Conservation (phyloP, 257 asterid species). For the Ocimum tenuiflorum region DNA sequence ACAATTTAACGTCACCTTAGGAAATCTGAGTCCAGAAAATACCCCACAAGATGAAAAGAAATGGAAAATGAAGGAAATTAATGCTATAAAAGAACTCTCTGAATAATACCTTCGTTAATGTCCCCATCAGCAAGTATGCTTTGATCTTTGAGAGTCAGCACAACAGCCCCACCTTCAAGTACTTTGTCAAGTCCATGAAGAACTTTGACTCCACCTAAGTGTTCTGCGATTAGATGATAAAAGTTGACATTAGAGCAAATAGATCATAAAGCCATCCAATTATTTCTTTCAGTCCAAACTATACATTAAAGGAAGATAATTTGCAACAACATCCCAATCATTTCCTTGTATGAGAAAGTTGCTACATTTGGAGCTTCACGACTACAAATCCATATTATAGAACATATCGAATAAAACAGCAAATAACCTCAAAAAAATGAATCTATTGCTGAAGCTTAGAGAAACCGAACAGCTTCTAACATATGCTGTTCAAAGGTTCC, state of each 20-base stretch:
- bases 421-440: constrained; percentile 2
- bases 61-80: constrained; percentile 15
- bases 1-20: constrained; percentile 79
- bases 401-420: background rate
- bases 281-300: background rate
- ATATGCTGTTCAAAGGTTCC: background rate
- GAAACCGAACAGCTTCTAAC: background rate
- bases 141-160: constrained; percentile 93
- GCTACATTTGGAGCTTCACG: no score
- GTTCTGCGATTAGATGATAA: constrained; percentile 31
- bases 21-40: constrained; percentile 85
- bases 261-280: background rate
- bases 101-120: constrained; percentile 67
- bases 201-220: constrained; percentile 75
- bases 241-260: constrained; percentile 16
- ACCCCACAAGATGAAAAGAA: constrained; percentile 38
- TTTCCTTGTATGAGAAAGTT: no score
- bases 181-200: constrained; percentile 93
- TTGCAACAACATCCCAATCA: background rate
- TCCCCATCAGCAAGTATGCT: constrained; percentile 82
- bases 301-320: background rate
- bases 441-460: background rate
- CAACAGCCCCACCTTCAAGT: constrained; percentile 91
- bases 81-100: background rate
- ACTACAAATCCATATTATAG: no score